A percentile compares a stretch with the other conserved stretches of the same genome.
These are phyloP conservation scores for Didymella glomerata DNA, from an alignment of 2,329 filamentous ascomycete species.

Conservation along the genomic window DNA sequence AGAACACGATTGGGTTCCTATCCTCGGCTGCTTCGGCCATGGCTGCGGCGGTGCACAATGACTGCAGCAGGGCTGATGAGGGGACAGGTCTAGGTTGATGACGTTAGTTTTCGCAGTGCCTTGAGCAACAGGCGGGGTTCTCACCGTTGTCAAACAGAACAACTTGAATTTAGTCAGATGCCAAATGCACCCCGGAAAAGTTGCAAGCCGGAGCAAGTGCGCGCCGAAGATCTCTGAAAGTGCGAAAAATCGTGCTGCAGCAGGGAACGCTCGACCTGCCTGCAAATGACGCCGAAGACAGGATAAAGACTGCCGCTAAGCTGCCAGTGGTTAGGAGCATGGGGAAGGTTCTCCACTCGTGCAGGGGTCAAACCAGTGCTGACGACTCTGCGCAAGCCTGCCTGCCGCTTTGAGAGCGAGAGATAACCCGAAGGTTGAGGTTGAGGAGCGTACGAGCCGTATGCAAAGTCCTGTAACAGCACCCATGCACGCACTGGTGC, in stretches of 20 bases:
- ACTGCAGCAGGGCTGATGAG: conserved; percentile 24
- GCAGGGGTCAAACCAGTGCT: conserved; percentile 16
- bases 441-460: conserved; percentile 8
- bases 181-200: conserved; percentile 10
- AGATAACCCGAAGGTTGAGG: conserved; percentile 14
- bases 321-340: conserved; percentile 3
- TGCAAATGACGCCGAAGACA: conserved; percentile 17
- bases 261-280: conserved; percentile 24
- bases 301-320: conserved; percentile 17
- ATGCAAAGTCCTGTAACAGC: conserved; percentile 3
- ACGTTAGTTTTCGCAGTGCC: conserved; percentile 26
- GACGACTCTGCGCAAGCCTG: conserved; percentile 18
- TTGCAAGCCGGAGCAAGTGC: conserved; percentile 19
- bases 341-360: conserved; percentile 15
- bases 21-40: conserved; percentile 46
- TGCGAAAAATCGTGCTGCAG: conserved; percentile 24
- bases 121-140: conserved; percentile 20
- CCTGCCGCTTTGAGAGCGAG: conserved; percentile 21
- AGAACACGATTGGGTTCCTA: conserved; percentile 69
- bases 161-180: conserved; percentile 5
- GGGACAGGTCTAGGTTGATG: conserved; percentile 27
- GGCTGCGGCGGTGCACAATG: conserved; percentile 42
- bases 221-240: conserved; percentile 26
- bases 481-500: conserved; percentile 4
- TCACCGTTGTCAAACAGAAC: conserved; percentile 13